Evolutionary conservation across 2,329 filamentous ascomycete species (phyloP).

Genomic region (Ophiostoma fasciatum): DNA sequence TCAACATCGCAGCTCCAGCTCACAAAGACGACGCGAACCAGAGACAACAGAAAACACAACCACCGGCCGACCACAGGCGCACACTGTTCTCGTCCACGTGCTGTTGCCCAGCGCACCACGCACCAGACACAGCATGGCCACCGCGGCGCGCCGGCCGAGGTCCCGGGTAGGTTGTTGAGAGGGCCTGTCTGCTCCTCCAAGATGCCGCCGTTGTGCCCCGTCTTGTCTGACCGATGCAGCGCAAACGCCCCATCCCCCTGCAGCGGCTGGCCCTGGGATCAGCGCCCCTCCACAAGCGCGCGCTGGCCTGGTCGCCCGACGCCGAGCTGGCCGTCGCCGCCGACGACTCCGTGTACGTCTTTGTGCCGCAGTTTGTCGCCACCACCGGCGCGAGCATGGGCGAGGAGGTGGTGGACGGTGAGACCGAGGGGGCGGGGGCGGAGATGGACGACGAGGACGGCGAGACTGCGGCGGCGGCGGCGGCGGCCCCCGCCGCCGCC

Average conservation of each 20-base stretch:
- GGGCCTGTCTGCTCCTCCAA: too few relatives aligned
- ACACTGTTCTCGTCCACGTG: too few relatives aligned
- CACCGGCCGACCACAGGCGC: too few relatives aligned
- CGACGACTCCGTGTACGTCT: slow-evolving; percentile 39
- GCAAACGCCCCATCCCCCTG: slow-evolving; percentile 21
- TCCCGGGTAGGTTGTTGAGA: too few relatives aligned
- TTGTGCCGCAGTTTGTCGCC: slow-evolving; percentile 29
- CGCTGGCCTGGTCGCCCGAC: slow-evolving; percentile 39
- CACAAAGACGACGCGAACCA: too few relatives aligned
- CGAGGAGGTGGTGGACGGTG: slow-evolving; percentile 6
- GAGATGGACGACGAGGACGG: slow-evolving; percentile 9
- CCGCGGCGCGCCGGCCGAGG: too few relatives aligned
- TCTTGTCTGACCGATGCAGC: too few relatives aligned
- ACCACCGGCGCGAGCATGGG: slow-evolving; percentile 5
- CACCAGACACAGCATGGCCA: too few relatives aligned
- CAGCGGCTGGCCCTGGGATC: slow-evolving; percentile 20
- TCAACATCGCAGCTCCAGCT: too few relatives aligned
- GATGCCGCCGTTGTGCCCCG: too few relatives aligned
- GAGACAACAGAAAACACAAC: too few relatives aligned
- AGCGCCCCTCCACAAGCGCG: slow-evolving; percentile 19
- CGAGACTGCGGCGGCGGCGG: slow-evolving; percentile 13
- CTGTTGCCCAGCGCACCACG: too few relatives aligned
- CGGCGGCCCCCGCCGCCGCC: not conserved
- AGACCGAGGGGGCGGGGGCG: slow-evolving; percentile 15
- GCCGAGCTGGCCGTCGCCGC: slow-evolving; percentile 40